Base-by-base conservation (phyloP, 768 basidiomycete species). In the Erythrobasidium yunnanense region DNA sequence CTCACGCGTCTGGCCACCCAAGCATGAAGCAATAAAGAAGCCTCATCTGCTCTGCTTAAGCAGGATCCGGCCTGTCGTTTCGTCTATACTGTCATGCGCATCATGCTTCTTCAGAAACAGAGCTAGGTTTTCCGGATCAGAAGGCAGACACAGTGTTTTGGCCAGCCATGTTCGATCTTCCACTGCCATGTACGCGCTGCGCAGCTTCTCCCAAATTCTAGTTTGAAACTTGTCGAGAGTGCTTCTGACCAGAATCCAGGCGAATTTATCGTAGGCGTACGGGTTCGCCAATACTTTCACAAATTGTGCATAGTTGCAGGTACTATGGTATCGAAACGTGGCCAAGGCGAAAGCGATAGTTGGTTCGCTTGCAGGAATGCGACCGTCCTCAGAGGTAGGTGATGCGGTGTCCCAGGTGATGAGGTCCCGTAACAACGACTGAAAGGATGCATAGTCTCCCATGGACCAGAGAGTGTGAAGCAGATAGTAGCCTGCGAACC, bases 391-490 rank as follows among this genome's bases (percentile, higher is more conserved):
- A 42, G n/a, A n/a, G 32, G 22, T 15, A 20, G 23, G 20, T 49
- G 47, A 15, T 35, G 8, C 20, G 6, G 34, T 11, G 23, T 34
- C 27, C 8, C 55, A 33, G 50, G 51, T 22, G n/a, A 42, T 45
- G 11, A 58, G 23, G 13, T 62, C 57, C 23, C 13, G 17, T 18
- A 33, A 46, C 2, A 47, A 34, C 17, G 45, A 4, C 33, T 50
- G 57, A 45, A 68, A 68, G n/a, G 60, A 23, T 18, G n/a, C 15
- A 15, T 8, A 30, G 29, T 58, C 49, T 18, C 27, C 38, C 35
- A 45, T 46, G 35, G 29, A 32, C 49, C 67, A 68, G 4, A 68
- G 22, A 38, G 38, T 29, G 42, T 62, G 52, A 32, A 68, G 67
- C 6, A 68, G 62, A 35, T 63, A 47, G 29, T 66, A 63, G 3